Evolutionary conservation across 1,284 basidiomycete species (phyloP).

Genomic region (Cryptococcus sp.): DNA sequence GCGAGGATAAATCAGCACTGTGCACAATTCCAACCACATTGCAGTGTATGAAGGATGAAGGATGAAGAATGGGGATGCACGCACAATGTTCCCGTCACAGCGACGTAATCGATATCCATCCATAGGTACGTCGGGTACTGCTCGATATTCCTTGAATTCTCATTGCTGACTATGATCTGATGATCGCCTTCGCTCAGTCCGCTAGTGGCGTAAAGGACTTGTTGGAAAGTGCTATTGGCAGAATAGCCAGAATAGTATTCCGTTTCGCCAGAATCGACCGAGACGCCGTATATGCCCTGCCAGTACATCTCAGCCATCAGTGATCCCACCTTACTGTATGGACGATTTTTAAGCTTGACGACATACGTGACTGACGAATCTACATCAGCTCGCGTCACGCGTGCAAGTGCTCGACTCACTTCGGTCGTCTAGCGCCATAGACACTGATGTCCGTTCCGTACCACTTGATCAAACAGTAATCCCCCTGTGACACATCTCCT

Average conservation of each 20-base stretch:
- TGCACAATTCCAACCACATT: neutral
- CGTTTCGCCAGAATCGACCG: conserved; percentile 23
- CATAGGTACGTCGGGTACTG: conserved; percentile 30
- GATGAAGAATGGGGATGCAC: conserved; percentile 7
- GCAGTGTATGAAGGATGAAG: neutral
- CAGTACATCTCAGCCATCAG: neutral
- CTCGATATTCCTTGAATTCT: conserved; percentile 28
- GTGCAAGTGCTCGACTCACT: conserved; percentile 22
- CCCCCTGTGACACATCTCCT: conserved; percentile 22
- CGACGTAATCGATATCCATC: conserved; percentile 36
- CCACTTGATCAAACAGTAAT: conserved; percentile 33
- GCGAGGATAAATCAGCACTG: neutral
- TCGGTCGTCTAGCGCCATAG: conserved; percentile 31
- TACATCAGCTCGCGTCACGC: conserved; percentile 2
- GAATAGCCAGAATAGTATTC: conserved; percentile 38
- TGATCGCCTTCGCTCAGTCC: conserved; percentile 33
- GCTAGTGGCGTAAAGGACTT: conserved; percentile 31
- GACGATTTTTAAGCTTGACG: neutral
- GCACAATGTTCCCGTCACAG: conserved; percentile 32
- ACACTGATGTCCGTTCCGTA: conserved; percentile 34
- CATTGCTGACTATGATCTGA: conserved; percentile 33
- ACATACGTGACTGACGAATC: conserved; percentile 22
- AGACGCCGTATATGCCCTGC: conserved; percentile 39
- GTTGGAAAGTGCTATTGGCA: conserved; percentile 19
- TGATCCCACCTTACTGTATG: neutral